phyloP scores from a whole-genome alignment of 805 yeast species.

The Candida sithepensis region DNA sequence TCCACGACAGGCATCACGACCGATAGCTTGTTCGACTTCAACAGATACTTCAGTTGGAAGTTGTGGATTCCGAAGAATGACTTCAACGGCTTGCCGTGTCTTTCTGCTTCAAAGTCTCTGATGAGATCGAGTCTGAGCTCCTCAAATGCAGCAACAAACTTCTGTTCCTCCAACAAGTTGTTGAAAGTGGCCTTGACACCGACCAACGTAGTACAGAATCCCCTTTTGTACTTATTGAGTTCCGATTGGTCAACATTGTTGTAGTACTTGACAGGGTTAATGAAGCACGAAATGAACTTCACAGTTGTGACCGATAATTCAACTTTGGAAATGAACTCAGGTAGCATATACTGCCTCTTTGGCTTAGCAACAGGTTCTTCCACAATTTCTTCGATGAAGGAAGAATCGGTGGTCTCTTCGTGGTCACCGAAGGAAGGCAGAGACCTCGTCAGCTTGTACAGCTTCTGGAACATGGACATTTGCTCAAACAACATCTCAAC shows the following conservation, averaged over 20 bases:
- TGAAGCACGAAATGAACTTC: constrained; percentile 25
- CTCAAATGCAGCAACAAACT: constrained; percentile 9
- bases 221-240: constrained; percentile 27
- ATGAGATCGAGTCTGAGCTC: constrained; percentile 13
- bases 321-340: constrained; percentile 5
- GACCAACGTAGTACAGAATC: constrained; percentile 13
- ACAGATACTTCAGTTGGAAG: constrained; percentile 13
- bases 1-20: constrained; percentile 26
- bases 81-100: constrained; percentile 3
- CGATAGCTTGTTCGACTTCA: constrained; percentile 14
- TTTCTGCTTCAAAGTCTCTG: constrained; percentile 20
- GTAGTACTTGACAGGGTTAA: constrained; percentile 29
- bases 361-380: background rate
- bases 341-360: background rate
- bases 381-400: background rate
- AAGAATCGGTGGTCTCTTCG: too few species aligned
- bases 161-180: constrained; percentile 2
- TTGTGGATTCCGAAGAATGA: constrained; percentile 12
- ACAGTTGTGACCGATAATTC: constrained; percentile 12
- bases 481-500: constrained; percentile 13
- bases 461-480: constrained; percentile 13
- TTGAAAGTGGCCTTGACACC: constrained; percentile 4
- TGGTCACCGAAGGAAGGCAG: background rate
- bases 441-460: constrained; percentile 4
- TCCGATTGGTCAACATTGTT: constrained; percentile 27